Base-by-base conservation (phyloP, 2,329 filamentous ascomycete species). In the Pseudogymnoascus sp. region DNA sequence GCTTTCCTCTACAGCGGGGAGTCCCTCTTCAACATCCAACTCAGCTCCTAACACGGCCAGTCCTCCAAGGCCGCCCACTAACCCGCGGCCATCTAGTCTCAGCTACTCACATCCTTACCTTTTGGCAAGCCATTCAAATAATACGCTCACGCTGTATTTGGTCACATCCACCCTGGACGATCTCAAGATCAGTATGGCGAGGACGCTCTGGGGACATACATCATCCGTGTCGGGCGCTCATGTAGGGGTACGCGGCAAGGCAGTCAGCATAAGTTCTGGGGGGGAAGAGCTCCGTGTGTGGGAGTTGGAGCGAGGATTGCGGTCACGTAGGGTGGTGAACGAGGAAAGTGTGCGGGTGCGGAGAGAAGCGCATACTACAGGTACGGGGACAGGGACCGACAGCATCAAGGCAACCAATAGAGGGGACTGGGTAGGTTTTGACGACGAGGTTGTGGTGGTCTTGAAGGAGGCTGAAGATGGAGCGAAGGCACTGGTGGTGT, bases 121-220 rank as follows among this genome's bases (percentile, higher is more conserved):
- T 18, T 76, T 90, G 6, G 81, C 84, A 0, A 84, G 85, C 0
- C 85, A 89, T 70, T 78, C 82, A 0, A 87, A 90, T 68, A 90
- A 90, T 65, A 90, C 87, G 0, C 74, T 90, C 41, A 86, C 86
- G 0, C 77, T 89, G 39, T 89, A 88, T 67, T 75, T 89, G 43
- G 84, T 89, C 38, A 84, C 80, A 9, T 88, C 85, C 0, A 86
- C 81, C 0, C 71, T 77, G 0, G 75, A 78, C 0, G 70, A 73
- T 1, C 75, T 90, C 0, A 78, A 77, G 2, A 82, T 90, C 61
- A 80, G 82, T 63, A 71, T 80, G 0, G 86, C 84, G 1, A 82
- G 78, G 59, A 78, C 84, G 41, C 77, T 90, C 6, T 90, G 86
- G 85, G 87, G 87, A 3, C 87, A 90, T 67, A 90, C 87, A 1